Conservation (phyloP, 2,329 filamentous ascomycete species). For the Phialocephala subalpina region DNA sequence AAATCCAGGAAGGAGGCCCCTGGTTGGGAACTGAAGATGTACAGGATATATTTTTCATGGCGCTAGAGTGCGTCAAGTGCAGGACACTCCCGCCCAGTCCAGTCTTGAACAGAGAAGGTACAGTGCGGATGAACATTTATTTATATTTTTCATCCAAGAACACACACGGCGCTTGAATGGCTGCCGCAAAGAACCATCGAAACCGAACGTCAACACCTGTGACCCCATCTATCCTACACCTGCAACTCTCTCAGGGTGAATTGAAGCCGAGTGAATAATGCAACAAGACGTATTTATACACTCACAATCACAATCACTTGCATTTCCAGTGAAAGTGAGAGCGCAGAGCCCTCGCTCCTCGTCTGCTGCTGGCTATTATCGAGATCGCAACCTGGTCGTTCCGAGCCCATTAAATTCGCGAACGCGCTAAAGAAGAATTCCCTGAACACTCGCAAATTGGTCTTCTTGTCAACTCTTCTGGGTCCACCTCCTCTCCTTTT, state of each 20-base stretch:
- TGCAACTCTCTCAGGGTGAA: neutral
- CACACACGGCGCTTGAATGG: neutral
- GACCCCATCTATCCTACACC: neutral
- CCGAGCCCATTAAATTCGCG: no score
- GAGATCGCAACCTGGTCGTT: neutral
- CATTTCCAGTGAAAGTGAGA: neutral
- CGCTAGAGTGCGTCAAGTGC: neutral
- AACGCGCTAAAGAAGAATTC: slow-evolving; percentile 4
- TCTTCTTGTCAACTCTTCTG: slow-evolving; percentile 22
- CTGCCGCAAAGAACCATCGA: neutral
- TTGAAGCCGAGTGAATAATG: neutral
- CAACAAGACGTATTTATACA: neutral
- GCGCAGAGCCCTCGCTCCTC: neutral
- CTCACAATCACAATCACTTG: neutral
- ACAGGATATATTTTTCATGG: neutral
- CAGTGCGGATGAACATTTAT: neutral
- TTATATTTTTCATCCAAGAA: neutral
- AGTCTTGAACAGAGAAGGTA: neutral
- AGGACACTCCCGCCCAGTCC: neutral
- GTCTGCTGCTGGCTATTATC: neutral
- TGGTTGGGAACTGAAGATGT: neutral
- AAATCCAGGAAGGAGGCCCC: neutral
- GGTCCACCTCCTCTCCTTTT: slow-evolving; percentile 18
- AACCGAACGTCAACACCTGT: neutral
- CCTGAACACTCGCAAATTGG: slow-evolving; percentile 21